Base-by-base conservation (phyloP, 306 rosid species). In the Pueraria montana region DNA sequence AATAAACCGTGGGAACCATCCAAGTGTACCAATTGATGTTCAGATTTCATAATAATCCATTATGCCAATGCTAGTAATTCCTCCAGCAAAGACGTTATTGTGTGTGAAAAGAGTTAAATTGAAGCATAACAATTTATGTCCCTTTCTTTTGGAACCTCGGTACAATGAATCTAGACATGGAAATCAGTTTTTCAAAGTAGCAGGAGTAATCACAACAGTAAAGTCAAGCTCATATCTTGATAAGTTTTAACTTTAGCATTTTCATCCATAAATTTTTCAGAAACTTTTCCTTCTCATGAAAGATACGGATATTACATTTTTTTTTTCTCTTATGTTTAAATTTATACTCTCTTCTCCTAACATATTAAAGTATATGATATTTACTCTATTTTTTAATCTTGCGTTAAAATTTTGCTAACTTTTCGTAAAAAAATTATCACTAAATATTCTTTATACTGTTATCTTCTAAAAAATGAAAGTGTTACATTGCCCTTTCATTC, bases 221-320 rank as follows among this genome's bases (percentile, higher is more conserved):
- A 76, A 76, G 49, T 80, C 43, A 80, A 85, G 66, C 94, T 93
- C 84, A 90, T 94, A 87, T 95, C 98, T 92, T 93, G 97, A 83
- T 93, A 92, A 85, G 96, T 95, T 97, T 88, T 93, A 95, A 34
- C 86, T 8, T 38, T 38, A 34, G 11, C 92, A 8, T 91, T 88
- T 75, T 95, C 95, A 77, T 95, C 97, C 94, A 95, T 82, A 68
- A 93, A 90, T 81, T 89, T 93, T 68, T 93, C 3, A n/a, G n/a
- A n/a, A n/a, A n/a, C n/a, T n/a, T n/a, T n/a, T n/a, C n/a, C n/a
- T n/a, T n/a, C n/a, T n/a, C n/a, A n/a, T n/a, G n/a, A n/a, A n/a
- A n/a, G n/a, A n/a, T n/a, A n/a, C n/a, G n/a, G n/a, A n/a, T n/a
- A n/a, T n/a, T n/a, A n/a, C n/a, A n/a, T n/a, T n/a, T n/a, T n/a